Conservation (phyloP, 176 grass and related monocot species). For the Eleusine coracana region DNA sequence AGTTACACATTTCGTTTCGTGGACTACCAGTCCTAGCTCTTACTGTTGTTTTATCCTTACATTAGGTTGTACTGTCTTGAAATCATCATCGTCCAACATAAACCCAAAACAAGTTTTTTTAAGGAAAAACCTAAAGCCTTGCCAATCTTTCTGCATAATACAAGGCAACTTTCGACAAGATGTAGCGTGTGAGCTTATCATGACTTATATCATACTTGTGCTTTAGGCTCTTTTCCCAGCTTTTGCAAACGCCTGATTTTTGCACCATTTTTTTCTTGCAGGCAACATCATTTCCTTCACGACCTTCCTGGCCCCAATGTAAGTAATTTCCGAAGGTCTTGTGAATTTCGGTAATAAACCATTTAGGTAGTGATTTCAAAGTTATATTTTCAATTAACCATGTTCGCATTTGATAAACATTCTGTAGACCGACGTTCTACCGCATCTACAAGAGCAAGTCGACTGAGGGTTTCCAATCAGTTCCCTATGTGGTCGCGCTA, state of each 20-base stretch:
- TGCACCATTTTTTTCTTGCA: constrained; percentile 26
- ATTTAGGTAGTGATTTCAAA: neutral
- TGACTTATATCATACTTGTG: neutral
- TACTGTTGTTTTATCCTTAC: too few species aligned
- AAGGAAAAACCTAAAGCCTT: neutral
- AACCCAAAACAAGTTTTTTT: neutral
- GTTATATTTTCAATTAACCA: neutral
- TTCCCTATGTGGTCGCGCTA: constrained; percentile 78
- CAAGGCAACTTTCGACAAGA: constrained; percentile 11
- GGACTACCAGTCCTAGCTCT: neutral
- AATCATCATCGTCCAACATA: constrained; percentile 25
- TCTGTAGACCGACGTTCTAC: constrained; percentile 75
- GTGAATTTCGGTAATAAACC: neutral
- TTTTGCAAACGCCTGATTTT: constrained; percentile 6
- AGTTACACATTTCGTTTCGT: neutral
- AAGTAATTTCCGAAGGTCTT: constrained; percentile 15
- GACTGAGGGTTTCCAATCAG: constrained; percentile 70
- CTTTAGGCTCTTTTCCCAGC: constrained; percentile 1
- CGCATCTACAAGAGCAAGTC: constrained; percentile 69
- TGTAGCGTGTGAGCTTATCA: constrained; percentile 17
- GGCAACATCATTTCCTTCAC: constrained; percentile 88
- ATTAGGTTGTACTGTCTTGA: neutral
- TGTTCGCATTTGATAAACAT: neutral
- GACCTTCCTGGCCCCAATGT: constrained; percentile 77
- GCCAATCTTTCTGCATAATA: constrained; percentile 9